Evolutionary conservation across 2,329 filamentous ascomycete species (phyloP).

Genomic region (Alternaria solani): DNA sequence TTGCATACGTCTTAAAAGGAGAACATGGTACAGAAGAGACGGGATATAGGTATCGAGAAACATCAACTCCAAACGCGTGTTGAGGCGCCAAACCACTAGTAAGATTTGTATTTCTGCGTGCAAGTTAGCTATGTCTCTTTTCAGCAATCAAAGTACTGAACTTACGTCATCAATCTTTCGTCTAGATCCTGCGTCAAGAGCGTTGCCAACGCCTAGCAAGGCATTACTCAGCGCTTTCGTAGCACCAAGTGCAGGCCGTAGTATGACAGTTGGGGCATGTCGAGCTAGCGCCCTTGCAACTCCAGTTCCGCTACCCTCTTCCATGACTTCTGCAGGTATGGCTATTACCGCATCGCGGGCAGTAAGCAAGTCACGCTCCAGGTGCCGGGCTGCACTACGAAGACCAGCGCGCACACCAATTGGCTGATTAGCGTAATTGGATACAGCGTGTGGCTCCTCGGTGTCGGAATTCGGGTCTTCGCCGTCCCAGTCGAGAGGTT

Average conservation of each 20-base stretch:
- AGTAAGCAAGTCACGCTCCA: conserved; percentile 85
- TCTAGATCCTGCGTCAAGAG: conserved; percentile 82
- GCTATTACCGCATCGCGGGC: conserved; percentile 93
- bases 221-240: conserved; percentile 89
- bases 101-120: conserved; percentile 18
- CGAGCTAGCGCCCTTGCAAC: conserved; percentile 80
- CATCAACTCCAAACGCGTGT: neutral
- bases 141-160: conserved; percentile 32
- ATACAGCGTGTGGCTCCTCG: conserved; percentile 80
- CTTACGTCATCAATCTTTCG: conserved; percentile 88
- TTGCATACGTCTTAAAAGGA: conserved; percentile 9
- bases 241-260: conserved; percentile 88
- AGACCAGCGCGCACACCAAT: conserved; percentile 87
- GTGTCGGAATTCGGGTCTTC: conserved; percentile 69
- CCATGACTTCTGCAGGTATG: conserved; percentile 89
- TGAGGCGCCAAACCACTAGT: conserved; percentile 1
- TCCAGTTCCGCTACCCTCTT: conserved; percentile 80
- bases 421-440: conserved; percentile 92
- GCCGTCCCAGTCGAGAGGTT: conserved; percentile 55
- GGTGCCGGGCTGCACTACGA: conserved; percentile 79
- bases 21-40: neutral
- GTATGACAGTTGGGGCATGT: conserved; percentile 89
- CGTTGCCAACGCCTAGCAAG: conserved; percentile 89
- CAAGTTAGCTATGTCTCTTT: neutral
- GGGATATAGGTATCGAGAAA: neutral